Evolutionary conservation across 257 asterid genomes (phyloP), one percentile per base, ranked within the genome.

Genomic region (Primulina eburnea): DNA sequence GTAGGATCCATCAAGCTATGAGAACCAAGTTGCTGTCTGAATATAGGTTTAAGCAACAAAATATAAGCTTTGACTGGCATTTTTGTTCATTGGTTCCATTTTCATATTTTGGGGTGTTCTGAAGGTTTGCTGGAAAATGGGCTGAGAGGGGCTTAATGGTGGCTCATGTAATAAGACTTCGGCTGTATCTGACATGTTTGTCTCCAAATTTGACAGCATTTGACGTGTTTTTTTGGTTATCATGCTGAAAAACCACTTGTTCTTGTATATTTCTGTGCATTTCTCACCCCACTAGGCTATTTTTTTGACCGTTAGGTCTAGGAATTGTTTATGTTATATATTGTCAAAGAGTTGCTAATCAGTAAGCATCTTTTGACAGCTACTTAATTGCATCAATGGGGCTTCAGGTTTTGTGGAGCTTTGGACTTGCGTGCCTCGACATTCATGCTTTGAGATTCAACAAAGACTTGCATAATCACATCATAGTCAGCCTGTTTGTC

Each of bases 321-420:
- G 35, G 33, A 33, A 26, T 66, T 32, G 50, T 33, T 29, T 35
- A 18, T 62, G 56, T 16, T 14, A 50, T 50, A 50, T 14, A 50
- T 50, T 50, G 20, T 16, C 56, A 1, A 50, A 50, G 7, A 50
- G 56, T 72, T 72, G 50, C 81, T 81, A 68, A 78, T 72, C 65
- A 64, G 64, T 63, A 43, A 38, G 64, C n/a, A 53, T 37, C 58
- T 67, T 28, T 57, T 76, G 60, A 60, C 98, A 90, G 98, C 83
- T 92, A 89, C 82, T 81, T 92, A 80, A 85, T 92, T 55, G 98
- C 98, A 71, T 85, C 97, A 8, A 92, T 92, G 98, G 97, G 98
- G 77, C 92, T 92, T 79, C 97, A 89, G 82, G 80, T 88, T 58
- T 65, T 90, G 82, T 92, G 98, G 98, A 88, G 98, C 84, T 88